Base-by-base conservation (phyloP, 176 grass and related monocot genomes). In the Carex pumila region DNA sequence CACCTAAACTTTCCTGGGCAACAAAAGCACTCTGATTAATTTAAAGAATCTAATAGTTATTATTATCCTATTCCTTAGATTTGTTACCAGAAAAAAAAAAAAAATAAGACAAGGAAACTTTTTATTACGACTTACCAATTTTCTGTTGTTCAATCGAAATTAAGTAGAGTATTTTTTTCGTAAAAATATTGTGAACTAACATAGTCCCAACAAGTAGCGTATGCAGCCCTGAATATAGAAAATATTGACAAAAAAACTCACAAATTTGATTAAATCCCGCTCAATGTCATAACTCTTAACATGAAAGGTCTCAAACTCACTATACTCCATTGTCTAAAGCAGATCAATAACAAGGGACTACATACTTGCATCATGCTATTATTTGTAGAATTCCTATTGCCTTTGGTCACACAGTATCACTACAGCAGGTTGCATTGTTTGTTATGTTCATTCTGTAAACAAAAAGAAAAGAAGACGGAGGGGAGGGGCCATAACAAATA, bases 381-480 rank as follows among this genome's bases (percentile, higher is more conserved):
- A 78, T 56, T 69, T 29, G 81, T 78, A 83, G 45, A 68, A 30
- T 50, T 83, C 53, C 59, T 83, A 83, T 55, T 29, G 12, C 64
- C 58, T 83, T 83, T 69, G 7, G 29, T 17, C 68, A 83, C 61
- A 83, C 62, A 11, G 21, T 53, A 68, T 7, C 39, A 57, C 73
- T 78, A 78, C 73, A 31, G 52, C 73, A 36, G 52, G 73, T 57
- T 13, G 52, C 54, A 11, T 50, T 62, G 49, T 53, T 65, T 53
- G 41, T 65, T 65, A 47, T 64, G 37, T 47, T 81, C 79, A 81
- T 81, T 81, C 36, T 81, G 73, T 78, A 31, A 34, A 78, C 58
- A 64, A 61, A 81, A 47, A 64, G 12, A 81, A 64, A 58, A 81
- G 43, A 45, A 45, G 43, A 45, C 1, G 7, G 43, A 45, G 43